Evolutionary conservation across 1,284 basidiomycete genomes (phyloP), one percentile per base, ranked within the genome.

Genomic region (Ustilago crameri): DNA sequence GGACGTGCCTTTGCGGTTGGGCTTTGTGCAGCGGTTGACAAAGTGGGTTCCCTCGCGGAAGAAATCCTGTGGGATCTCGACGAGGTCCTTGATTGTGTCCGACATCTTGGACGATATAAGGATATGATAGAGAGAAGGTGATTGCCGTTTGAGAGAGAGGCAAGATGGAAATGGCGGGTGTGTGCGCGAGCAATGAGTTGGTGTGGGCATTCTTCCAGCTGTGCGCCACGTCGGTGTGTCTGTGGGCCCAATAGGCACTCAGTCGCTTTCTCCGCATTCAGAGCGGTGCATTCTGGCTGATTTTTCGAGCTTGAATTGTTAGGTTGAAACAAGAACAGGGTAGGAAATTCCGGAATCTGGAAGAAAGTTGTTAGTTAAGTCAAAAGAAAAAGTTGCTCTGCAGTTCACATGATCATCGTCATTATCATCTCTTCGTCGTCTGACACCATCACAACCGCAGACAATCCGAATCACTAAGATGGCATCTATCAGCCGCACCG

Each of bases 1-100:
- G 17, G 41, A 42, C 86, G 73, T 63, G 96, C 95, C 95, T 87
- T 93, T 92, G 84, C 92, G 89, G 54, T 93, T 93, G 53, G 95
- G 95, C 87, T 99, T 99, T 72, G 94, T 96, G 88, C 95, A 99
- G 83, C 95, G 89, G 82, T 91, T 92, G 78, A 98, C 86, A 87
- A 98, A 98, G 87, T 94, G 93, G 76, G 92, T 93, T 61, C 95
- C 95, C 78, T 98, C 95, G 79, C 89, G 91, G 76, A 95, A 79
- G 84, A 98, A 98, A 82, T 93, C 89, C 84, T 93, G 91, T 52
- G 95, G 94, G 70, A 95, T 88, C 68, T 97, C 93, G 74, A 91
- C 86, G 85, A 97, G 89, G 82, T 98, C 95, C 83, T 89, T 91
- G 76, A 96, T 84, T 86, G 92, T 92, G 84, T 95, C 93, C 69